These are phyloP conservation scores for Phytopythium cucurbitacearum DNA, from an alignment of 352 stramenopile species.

Conservation along the genomic window DNA sequence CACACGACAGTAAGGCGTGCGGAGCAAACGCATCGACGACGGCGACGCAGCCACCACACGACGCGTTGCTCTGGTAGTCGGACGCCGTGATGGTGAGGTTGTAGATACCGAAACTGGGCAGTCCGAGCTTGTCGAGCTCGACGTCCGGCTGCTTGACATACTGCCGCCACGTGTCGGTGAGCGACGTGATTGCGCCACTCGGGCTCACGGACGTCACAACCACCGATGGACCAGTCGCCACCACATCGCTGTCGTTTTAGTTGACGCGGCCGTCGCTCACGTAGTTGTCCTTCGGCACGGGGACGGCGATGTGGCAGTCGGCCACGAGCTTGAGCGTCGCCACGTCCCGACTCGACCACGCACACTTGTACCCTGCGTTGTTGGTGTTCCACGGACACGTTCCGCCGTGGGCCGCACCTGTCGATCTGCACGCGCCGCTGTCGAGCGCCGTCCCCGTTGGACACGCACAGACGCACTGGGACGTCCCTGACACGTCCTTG, in stretches of 20 bases:
- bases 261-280: slow-evolving; percentile 33
- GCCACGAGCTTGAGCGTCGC: background rate
- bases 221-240: slow-evolving; percentile 5
- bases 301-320: slow-evolving; percentile 8
- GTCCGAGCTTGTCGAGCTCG: slow-evolving; percentile 25
- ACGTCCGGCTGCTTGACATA: slow-evolving; percentile 21
- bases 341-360: background rate
- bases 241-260: slow-evolving; percentile 7
- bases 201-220: slow-evolving; percentile 4
- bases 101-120: slow-evolving; percentile 37
- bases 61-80: slow-evolving; percentile 26
- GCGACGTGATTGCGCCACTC: background rate
- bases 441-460: slow-evolving; percentile 17
- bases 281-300: slow-evolving; percentile 56
- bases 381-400: background rate
- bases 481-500: slow-evolving; percentile 10
- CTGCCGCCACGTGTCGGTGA: slow-evolving; percentile 19
- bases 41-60: slow-evolving; percentile 37
- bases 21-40: slow-evolving; percentile 44
- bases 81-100: slow-evolving; percentile 23
- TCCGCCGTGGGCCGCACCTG: background rate
- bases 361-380: background rate
- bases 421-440: slow-evolving; percentile 13
- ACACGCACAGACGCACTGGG: slow-evolving; percentile 38
- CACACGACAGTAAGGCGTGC: background rate